Evolutionary conservation across 2,329 filamentous ascomycete genomes (phyloP).

Genomic region (Aspergillus sp.): DNA sequence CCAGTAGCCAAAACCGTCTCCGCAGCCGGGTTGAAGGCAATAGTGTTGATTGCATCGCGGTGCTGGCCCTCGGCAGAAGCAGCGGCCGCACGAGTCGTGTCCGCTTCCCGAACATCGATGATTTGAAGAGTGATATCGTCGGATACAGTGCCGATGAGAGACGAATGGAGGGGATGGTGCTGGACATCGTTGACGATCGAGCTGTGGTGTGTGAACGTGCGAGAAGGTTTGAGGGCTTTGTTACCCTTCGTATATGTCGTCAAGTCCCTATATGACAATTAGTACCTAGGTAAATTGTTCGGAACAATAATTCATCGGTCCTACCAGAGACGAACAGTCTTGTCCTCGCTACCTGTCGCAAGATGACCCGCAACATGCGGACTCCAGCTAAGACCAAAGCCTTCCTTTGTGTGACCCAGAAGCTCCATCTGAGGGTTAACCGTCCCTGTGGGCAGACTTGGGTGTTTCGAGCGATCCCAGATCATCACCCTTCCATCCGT

Average conservation of each 20-base stretch:
- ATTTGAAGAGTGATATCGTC: constrained; percentile 93
- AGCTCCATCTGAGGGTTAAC: constrained; percentile 79
- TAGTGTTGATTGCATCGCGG: constrained; percentile 86
- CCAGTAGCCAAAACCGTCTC: constrained; percentile 87
- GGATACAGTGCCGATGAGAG: constrained; percentile 85
- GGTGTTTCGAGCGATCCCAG: constrained; percentile 94
- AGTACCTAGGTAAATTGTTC: constrained; percentile 3
- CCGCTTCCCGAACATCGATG: constrained; percentile 69
- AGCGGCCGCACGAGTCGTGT: constrained; percentile 57
- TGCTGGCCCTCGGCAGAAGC: constrained; percentile 68
- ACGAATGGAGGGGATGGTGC: constrained; percentile 78
- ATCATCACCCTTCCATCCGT: constrained; percentile 82
- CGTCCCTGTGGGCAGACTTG: constrained; percentile 64
- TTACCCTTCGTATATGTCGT: constrained; percentile 65
- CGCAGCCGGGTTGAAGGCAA: constrained; percentile 88
- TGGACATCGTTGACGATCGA: constrained; percentile 96
- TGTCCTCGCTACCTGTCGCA: constrained; percentile 85
- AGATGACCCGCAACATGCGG: constrained; percentile 74
- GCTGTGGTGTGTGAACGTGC: constrained; percentile 78
- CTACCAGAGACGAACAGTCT: constrained; percentile 84
- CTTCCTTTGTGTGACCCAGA: constrained; percentile 77
- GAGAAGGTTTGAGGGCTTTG: constrained; percentile 62
- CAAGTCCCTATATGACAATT: constrained; percentile 58
- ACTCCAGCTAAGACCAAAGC: constrained; percentile 90
- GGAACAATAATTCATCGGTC: constrained; percentile 17